Conservation (phyloP, 306 rosid genomes). For the Glycine tomentella region DNA sequence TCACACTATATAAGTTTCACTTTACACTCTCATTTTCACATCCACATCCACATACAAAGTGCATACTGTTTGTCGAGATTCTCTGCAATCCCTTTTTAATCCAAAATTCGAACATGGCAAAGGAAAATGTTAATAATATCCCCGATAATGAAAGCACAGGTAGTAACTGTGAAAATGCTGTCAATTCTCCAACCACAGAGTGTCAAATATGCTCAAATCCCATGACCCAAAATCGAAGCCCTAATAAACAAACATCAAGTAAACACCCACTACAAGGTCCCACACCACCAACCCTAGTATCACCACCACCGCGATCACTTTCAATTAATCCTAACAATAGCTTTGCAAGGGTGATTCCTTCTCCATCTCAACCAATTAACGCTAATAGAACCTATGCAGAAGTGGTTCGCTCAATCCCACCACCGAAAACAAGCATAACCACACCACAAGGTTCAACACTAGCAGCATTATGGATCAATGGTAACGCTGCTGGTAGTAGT, state of each 20-base stretch:
- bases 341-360: background rate
- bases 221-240: no score
- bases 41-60: background rate
- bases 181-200: no score
- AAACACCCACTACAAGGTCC: background rate
- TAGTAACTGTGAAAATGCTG: background rate
- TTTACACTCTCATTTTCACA: background rate
- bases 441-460: background rate
- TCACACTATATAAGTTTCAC: background rate
- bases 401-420: background rate
- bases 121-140: background rate
- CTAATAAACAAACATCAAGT: background rate
- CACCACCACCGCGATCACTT: background rate
- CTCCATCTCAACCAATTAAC: background rate
- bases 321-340: background rate
- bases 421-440: background rate
- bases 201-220: no score
- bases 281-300: background rate
- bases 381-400: no score
- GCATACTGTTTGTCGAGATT: no score
- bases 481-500: no score
- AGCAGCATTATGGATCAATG: background rate
- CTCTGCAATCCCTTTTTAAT: background rate
- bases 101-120: background rate
- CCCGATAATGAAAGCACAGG: background rate